A percentile compares a stretch with the other conserved stretches of the same genome.
Evolutionary conservation across 345 rosid species (phyloP).

Genomic region (Sonneratia alba): DNA sequence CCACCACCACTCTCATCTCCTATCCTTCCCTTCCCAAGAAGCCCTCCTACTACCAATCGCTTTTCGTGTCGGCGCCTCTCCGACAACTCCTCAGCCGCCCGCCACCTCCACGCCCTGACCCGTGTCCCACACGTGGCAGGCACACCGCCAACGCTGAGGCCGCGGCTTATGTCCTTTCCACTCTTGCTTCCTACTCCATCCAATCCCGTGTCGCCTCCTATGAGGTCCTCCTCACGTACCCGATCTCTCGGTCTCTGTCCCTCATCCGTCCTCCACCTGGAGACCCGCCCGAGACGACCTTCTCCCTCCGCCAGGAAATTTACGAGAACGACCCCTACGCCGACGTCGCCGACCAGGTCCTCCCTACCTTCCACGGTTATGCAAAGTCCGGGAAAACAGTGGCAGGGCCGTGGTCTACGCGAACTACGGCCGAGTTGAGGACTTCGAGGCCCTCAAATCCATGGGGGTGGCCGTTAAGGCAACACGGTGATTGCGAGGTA

Average conservation of each 20-base stretch:
- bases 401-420: conserved; percentile 47
- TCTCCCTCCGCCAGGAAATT: conserved; percentile 39
- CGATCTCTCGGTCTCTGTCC: conserved; percentile 46
- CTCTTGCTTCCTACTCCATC: conserved; percentile 33
- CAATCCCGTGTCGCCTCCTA: conserved; percentile 39
- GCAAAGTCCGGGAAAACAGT: conserved; percentile 71
- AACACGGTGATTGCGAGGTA: conserved; percentile 50
- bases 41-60: conserved; percentile 47
- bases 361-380: conserved; percentile 66
- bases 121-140: conserved; percentile 79
- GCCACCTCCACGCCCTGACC: conserved; percentile 60
- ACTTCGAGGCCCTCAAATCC: conserved; percentile 33
- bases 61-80: conserved; percentile 48
- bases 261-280: conserved; percentile 23
- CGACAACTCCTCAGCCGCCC: conserved; percentile 41
- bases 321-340: conserved; percentile 59
- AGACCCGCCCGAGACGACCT: conserved; percentile 13
- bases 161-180: conserved; percentile 48
- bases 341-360: conserved; percentile 45
- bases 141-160: conserved; percentile 67
- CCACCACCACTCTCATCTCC: conserved; percentile 27
- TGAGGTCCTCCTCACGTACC: conserved; percentile 56
- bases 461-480: conserved; percentile 39
- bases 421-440: conserved; percentile 68
- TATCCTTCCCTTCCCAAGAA: conserved; percentile 34